Base-by-base conservation (phyloP, 2,329 filamentous ascomycete species). In the Cryphonectria naterciae region DNA sequence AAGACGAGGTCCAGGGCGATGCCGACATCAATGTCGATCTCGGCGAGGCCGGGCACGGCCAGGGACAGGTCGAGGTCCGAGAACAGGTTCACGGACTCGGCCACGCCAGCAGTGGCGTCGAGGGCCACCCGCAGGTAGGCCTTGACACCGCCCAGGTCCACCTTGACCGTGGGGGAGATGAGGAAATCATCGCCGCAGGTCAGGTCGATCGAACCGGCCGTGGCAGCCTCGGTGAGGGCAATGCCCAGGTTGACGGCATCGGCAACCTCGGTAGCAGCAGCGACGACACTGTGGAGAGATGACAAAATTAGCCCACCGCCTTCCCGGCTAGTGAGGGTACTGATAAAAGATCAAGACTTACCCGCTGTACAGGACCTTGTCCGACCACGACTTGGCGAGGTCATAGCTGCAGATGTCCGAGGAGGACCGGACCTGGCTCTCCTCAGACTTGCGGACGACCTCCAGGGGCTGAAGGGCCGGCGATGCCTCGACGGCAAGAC, bases 81-180 rank as follows among this genome's bases (percentile, higher is more conserved):
- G 43, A 73, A 62, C 54, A 73, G 68, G 70, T 71, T 66, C 60
- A 73, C 49, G 35, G 68, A 63, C 66, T 75, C 68, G 49, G 67
- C 73, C n/a, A 77, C 73, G 25, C 71, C 71, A 35, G 75, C 76
- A 15, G 74, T 75, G 46, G 77, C 76, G 17, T 68, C 67, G 28
- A 79, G 60, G 65, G 77, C 75, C 22, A 78, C 54, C 72, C 77
- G 73, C 25, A 79, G 56, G 74, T 76, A 74, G 39, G 75, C 75
- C 73, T 75, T 56, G 58, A 79, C 60, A n/a, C 77, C 77, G n/a
- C 74, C 73, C 1, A 79, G 75, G 70, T 95, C 94, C 73, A 95
- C 93, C 70, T 94, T 92, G 72, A 73, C 54, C 22, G 43, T 65
- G 25, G 70, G 72, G 35, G 63, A 25, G 61, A 71, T 43, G 8